phyloP scores from a whole-genome alignment of 129 eudicot genomes.

The Chrysanthemum seticuspe region DNA sequence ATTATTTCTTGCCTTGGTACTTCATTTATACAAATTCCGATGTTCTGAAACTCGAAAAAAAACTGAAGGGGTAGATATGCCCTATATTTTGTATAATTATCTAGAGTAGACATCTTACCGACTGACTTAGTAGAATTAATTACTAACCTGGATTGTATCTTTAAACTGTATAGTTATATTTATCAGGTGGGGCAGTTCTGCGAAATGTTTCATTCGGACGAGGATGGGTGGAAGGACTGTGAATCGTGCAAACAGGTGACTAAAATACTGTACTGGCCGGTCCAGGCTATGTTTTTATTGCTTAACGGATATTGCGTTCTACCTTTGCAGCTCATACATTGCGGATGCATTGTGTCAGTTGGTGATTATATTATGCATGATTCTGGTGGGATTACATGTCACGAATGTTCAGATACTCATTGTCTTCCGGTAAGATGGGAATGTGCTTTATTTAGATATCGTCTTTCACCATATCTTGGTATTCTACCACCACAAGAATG shows the following conservation, averaged over 20 bases:
- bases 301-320: not conserved
- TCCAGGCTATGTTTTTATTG: not conserved
- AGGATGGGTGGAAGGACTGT: constrained; percentile 71
- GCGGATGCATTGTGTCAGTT: constrained; percentile 61
- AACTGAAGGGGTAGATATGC: no score
- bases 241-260: constrained; percentile 51
- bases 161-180: constrained; percentile 35
- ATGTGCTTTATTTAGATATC: not conserved
- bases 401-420: constrained; percentile 41
- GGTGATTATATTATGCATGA: constrained; percentile 50
- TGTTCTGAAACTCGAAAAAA: no score
- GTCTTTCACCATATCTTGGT: not conserved
- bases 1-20: no score
- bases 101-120: no score
- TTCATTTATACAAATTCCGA: no score
- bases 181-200: constrained; percentile 56
- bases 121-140: no score
- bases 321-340: constrained; percentile 51
- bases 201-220: constrained; percentile 45
- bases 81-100: no score
- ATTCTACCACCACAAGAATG: not conserved
- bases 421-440: constrained; percentile 39
- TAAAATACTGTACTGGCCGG: not conserved
- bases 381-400: constrained; percentile 56
- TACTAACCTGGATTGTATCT: not conserved